These are phyloP conservation scores for Naegleria gruberi DNA, from an alignment of 208 protist genomes.

Conservation along the genomic window DNA sequence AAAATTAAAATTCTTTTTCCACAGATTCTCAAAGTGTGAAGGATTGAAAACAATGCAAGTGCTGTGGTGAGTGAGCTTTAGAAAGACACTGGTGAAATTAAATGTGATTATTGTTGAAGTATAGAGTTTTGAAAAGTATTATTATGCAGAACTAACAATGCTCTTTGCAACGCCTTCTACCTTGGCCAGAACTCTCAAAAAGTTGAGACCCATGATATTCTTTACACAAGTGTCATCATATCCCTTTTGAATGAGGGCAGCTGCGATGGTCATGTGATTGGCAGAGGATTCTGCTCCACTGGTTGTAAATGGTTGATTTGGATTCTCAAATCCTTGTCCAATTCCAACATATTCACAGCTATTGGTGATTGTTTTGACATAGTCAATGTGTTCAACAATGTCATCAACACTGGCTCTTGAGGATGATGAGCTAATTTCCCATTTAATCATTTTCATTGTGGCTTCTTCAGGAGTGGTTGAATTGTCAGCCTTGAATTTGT, in stretches of 20 bases:
- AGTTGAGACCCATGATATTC: not conserved
- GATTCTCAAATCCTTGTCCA: not conserved
- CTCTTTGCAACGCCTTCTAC: not conserved
- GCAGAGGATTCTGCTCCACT: not conserved
- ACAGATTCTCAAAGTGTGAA: too few relatives aligned
- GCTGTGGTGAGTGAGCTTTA: too few relatives aligned
- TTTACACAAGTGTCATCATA: not conserved
- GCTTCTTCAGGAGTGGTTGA: not conserved
- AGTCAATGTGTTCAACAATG: not conserved
- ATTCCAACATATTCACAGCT: not conserved
- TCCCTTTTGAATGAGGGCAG: not conserved
- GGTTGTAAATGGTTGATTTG: not conserved
- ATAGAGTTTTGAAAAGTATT: too few relatives aligned
- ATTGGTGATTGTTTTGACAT: not conserved
- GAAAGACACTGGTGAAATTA: too few relatives aligned
- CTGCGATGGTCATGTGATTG: not conserved
- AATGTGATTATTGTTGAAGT: too few relatives aligned
- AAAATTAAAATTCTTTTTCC: too few relatives aligned
- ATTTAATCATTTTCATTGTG: not conserved
- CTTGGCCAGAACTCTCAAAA: not conserved
- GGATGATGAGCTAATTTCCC: not conserved
- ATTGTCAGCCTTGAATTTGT: not conserved
- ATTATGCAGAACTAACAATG: too few relatives aligned
- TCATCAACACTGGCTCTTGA: not conserved
- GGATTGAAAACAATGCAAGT: too few relatives aligned